These are phyloP conservation scores for Dentipellis fragilis DNA, from an alignment of 768 basidiomycete genomes.

Conservation along the genomic window DNA sequence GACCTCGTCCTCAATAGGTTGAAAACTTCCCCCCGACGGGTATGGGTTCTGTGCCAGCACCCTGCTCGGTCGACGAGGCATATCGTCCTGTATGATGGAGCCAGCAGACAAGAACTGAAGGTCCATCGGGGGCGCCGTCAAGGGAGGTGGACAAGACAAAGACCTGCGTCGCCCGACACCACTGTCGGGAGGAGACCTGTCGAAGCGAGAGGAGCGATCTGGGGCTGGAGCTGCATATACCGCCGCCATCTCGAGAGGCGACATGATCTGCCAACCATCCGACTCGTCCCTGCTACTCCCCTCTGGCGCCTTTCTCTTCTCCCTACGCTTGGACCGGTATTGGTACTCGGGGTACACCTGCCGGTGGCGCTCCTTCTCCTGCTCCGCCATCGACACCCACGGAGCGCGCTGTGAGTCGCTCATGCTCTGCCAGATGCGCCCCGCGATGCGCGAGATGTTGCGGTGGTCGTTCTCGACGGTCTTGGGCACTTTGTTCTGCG, in stretches of 20 bases:
- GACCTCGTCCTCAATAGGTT: no score
- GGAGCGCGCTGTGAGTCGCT: constrained; percentile 32
- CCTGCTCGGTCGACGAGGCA: neutral
- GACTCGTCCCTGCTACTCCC: neutral
- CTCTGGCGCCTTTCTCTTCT: neutral
- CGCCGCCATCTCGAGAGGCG: no score
- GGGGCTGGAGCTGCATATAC: no score
- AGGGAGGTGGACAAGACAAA: neutral
- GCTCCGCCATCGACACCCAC: constrained; percentile 40
- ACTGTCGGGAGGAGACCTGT: neutral
- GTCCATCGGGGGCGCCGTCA: neutral
- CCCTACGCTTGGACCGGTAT: constrained; percentile 3
- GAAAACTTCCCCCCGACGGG: no score
- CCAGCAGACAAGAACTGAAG: neutral
- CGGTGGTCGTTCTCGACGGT: constrained; percentile 54
- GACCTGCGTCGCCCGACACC: neutral
- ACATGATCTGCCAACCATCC: neutral
- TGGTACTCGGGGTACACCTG: constrained; percentile 25
- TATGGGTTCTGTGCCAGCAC: neutral
- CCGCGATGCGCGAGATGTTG: constrained; percentile 59
- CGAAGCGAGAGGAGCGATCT: neutral
- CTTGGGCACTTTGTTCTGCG: constrained; percentile 45
- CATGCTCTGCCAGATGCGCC: constrained; percentile 56
- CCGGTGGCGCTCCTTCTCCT: constrained; percentile 36
- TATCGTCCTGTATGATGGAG: neutral